Percentiles rank a stretch among this genome's conserved stretches.
phyloP scores from a whole-genome alignment of 495 filamentous ascomycete genomes.

The Hyaloscypha bicolor region DNA sequence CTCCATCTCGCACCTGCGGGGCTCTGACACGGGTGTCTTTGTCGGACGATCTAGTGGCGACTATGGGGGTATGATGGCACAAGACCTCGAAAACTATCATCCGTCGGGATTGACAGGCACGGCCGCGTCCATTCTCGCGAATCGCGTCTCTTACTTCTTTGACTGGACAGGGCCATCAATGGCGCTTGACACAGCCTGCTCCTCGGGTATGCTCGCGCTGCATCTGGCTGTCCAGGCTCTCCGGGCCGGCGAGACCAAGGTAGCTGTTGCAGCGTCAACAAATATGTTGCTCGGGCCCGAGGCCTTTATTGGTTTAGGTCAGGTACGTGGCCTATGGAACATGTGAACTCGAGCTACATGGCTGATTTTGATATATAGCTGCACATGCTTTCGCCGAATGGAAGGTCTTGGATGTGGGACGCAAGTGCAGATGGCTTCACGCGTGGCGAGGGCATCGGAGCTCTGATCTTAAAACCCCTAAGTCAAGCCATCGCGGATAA shows the following conservation, averaged over 20 bases:
- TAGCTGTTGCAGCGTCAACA: conserved; percentile 41
- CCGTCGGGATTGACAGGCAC: conserved; percentile 37
- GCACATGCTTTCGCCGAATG: conserved; percentile 43
- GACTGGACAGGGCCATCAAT: conserved; percentile 59
- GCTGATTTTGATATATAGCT: too few relatives aligned
- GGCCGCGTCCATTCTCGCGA: conserved; percentile 30
- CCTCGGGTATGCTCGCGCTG: conserved; percentile 63
- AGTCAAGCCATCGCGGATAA: too few relatives aligned
- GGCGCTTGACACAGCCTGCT: conserved; percentile 85
- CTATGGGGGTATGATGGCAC: not conserved
- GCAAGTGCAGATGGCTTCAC: conserved; percentile 63
- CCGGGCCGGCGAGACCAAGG: conserved; percentile 59
- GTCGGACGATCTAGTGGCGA: not conserved
- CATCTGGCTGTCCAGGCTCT: conserved; percentile 81
- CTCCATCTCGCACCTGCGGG: not conserved
- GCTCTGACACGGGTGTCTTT: not conserved
- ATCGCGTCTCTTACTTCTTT: conserved; percentile 61
- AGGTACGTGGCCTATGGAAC: too few relatives aligned
- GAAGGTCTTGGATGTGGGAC: conserved; percentile 62
- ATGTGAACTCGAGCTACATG: too few relatives aligned
- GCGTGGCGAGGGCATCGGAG: too few relatives aligned
- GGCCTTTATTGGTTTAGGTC: too few relatives aligned
- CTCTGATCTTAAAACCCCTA: too few relatives aligned
- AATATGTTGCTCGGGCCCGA: conserved; percentile 45
- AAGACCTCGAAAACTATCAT: conserved; percentile 38